Conservation (phyloP, 441 rosid genomes). For the Brassica hybrid region DNA sequence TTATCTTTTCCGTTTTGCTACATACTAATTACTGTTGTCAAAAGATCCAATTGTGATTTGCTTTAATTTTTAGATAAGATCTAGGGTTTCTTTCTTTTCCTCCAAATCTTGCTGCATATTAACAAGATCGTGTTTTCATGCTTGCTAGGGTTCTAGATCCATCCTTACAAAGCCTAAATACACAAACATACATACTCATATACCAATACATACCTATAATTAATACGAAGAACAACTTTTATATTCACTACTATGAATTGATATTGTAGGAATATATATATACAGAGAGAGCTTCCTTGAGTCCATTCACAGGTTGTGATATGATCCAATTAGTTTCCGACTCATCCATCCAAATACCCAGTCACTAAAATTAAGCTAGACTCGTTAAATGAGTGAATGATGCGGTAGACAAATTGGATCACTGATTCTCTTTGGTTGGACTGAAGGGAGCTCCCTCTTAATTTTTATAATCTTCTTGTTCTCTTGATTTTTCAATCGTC, state of each 20-base stretch:
- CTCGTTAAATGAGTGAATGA: conserved; percentile 92
- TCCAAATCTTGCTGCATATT: conserved; percentile 7
- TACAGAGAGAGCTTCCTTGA: conserved; percentile 76
- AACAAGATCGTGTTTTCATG: not conserved
- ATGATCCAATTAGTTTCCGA: conserved; percentile 94
- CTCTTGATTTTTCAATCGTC: not conserved
- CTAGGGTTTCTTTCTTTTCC: conserved; percentile 33
- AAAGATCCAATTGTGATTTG: too few relatives aligned
- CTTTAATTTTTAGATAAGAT: conserved; percentile 6
- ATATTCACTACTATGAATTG: not conserved
- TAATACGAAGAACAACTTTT: not conserved
- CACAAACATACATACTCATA: not conserved
- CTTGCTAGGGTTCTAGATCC: conserved; percentile 21
- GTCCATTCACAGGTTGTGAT: conserved; percentile 81
- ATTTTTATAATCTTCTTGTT: not conserved
- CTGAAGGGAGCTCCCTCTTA: conserved; percentile 98
- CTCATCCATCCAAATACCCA: conserved; percentile 96
- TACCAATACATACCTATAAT: not conserved
- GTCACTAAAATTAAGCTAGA: conserved; percentile 18
- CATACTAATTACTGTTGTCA: not conserved
- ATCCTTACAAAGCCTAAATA: not conserved
- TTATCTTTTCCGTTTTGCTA: not conserved
- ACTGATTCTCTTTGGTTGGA: conserved; percentile 77
- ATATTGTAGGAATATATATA: conserved; percentile 10
- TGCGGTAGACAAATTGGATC: conserved; percentile 82